Conservation (phyloP, 2,329 filamentous ascomycete species). For the Ambrosiella xylebori region DNA sequence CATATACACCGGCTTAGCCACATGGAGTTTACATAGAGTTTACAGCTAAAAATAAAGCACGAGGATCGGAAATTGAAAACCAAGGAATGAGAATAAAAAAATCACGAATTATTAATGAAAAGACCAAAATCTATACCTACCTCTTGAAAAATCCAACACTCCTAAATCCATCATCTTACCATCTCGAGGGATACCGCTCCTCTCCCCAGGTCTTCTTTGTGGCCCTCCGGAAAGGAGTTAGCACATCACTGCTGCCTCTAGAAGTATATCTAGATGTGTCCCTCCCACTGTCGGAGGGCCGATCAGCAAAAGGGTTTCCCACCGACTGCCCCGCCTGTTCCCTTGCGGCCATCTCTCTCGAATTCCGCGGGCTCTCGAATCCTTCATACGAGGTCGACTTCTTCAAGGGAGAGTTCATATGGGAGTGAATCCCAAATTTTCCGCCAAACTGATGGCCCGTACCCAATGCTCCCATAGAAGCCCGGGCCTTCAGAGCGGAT, state of each 20-base stretch:
- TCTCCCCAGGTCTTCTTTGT: slow-evolving; percentile 1
- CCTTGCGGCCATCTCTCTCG: slow-evolving; percentile 41
- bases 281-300: background rate
- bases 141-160: background rate
- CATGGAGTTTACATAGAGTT: too few species aligned
- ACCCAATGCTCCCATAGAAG: background rate
- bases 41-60: too few species aligned
- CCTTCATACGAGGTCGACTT: slow-evolving; percentile 50
- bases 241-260: background rate
- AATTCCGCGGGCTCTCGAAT: slow-evolving; percentile 35
- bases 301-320: slow-evolving; percentile 9
- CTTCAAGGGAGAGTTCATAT: slow-evolving; percentile 67
- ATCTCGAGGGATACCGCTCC: slow-evolving; percentile 8
- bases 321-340: slow-evolving; percentile 27
- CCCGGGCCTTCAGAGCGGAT: background rate
- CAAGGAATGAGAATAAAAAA: too few species aligned
- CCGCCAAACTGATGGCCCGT: slow-evolving; percentile 37
- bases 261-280: background rate
- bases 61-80: too few species aligned
- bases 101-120: background rate
- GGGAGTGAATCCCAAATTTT: slow-evolving; percentile 61
- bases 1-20: too few species aligned
- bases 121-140: background rate
- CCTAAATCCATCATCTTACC: background rate
- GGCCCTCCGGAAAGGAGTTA: background rate